Evolutionary conservation across 148 eudicot species (phyloP).

Genomic region (Spergularia bocconei): DNA sequence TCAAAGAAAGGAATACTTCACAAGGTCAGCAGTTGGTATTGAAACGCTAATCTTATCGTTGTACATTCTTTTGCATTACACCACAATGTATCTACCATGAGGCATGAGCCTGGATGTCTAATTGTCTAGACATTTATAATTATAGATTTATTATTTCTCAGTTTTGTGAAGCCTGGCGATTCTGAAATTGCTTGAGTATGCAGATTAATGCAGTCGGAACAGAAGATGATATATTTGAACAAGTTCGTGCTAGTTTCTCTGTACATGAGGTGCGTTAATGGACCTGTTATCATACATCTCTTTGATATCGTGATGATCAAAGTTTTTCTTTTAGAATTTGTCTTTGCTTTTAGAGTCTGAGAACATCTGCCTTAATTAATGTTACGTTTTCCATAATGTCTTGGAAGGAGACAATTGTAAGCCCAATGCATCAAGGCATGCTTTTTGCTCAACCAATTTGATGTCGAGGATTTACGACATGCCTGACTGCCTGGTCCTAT

Average conservation of each 20-base stretch:
- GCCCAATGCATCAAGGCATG: not conserved
- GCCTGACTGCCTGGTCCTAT: not conserved
- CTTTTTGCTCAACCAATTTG: not conserved
- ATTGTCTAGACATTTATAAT: not conserved
- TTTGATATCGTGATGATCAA: not conserved
- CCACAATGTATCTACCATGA: not conserved
- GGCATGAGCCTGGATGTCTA: not conserved
- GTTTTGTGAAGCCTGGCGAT: not conserved
- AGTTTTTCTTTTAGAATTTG: not conserved
- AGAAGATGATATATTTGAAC: conserved; percentile 72
- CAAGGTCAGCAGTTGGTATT: conserved; percentile 53
- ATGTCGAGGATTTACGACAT: not conserved
- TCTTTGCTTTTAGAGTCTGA: not conserved
- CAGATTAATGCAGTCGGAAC: conserved; percentile 87
- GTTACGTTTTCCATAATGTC: not conserved
- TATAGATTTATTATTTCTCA: not conserved
- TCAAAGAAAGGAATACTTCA: conserved; percentile 70
- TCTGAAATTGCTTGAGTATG: conserved; percentile 8
- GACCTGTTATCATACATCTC: not conserved
- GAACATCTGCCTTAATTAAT: not conserved
- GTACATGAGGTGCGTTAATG: conserved; percentile 43
- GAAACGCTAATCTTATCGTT: not conserved
- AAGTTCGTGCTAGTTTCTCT: conserved; percentile 62
- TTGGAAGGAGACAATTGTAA: not conserved
- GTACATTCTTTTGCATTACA: not conserved